Evolutionary conservation across 1,284 basidiomycete species (phyloP), one percentile per base, ranked within the genome.

Genomic region (Tilletiaria anomala): DNA sequence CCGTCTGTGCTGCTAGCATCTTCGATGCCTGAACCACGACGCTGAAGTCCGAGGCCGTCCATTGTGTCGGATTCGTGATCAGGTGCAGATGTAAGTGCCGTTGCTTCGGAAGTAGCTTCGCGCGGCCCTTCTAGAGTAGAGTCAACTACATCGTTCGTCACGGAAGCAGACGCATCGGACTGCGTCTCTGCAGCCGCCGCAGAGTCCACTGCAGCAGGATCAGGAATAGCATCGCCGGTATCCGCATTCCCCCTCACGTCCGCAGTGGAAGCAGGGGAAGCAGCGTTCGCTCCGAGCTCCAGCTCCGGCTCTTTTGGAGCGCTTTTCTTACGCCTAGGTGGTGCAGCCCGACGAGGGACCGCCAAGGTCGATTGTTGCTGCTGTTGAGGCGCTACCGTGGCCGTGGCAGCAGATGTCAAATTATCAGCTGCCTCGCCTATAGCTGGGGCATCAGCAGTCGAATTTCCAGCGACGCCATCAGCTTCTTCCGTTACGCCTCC

Each of bases 391-490:
- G 17, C 16, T 10, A 22, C 17, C 10, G 36, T 26, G 8, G 17
- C 12, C n/a, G 19, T 26, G 11, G 12, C 14, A 23, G 36, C 36
- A 17, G 36, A 12, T 22, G 24, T 6, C 24, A 14, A 6, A 26
- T 26, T 14, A 26, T 26, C 24, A 26, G 24, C 24, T 14, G 24
- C 24, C 24, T 32, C 14, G 14, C 6, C 14, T 6, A n/a, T 11
- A 14, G 44, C 32, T 3, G 32, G 40, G 15, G 42, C 44, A 21
- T 20, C 32, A 14, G 39, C 39, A 22, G 19, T 20, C 8, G n/a
- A 14, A 11, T 20, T 24, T 15, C 29, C 16, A 5, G 19, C 8
- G 6, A 29, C 29, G 6, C 14, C 31, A 6, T 18, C 18, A 8
- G 34, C 32, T 11, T n/a, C 23, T 22, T 36, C 29, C 12, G 18